Conservation (phyloP, 208 protist species). For the Leishmania turanica region DNA sequence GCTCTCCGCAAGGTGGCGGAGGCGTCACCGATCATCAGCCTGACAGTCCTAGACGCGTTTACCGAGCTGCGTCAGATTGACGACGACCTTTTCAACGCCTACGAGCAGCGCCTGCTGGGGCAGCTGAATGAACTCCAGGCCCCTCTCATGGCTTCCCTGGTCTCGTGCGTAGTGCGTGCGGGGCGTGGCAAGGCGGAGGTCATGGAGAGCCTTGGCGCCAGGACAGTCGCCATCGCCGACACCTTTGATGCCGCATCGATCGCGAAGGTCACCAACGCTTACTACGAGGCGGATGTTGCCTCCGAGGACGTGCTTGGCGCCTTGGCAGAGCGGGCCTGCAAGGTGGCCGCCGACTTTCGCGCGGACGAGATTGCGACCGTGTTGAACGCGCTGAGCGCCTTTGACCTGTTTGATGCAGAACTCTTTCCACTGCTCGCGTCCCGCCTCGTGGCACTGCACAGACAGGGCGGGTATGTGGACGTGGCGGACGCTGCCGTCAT, state of each 20-base stretch:
- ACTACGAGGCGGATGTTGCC: constrained; percentile 62
- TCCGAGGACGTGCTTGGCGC: constrained; percentile 86
- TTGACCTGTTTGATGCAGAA: constrained; percentile 91
- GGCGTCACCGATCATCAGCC: constrained; percentile 60
- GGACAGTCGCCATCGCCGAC: constrained; percentile 52
- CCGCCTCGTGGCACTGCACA: constrained; percentile 57
- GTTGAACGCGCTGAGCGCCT: constrained; percentile 74
- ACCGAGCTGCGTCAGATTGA: constrained; percentile 77
- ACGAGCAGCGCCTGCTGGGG: constrained; percentile 71
- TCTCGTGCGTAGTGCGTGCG: constrained; percentile 62
- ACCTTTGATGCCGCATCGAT: constrained; percentile 83
- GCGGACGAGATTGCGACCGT: constrained; percentile 72
- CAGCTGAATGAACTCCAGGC: constrained; percentile 55
- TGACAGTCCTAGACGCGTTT: constrained; percentile 86
- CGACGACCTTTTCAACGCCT: constrained; percentile 67
- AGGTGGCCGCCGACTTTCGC: constrained; percentile 74
- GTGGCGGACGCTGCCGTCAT: constrained; percentile 65
- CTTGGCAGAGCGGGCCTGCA: constrained; percentile 86
- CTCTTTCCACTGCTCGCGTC: constrained; percentile 89
- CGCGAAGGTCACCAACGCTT: constrained; percentile 74
- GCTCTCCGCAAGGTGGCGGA: constrained; percentile 50
- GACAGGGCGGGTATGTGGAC: constrained; percentile 64
- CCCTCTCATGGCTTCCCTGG: constrained; percentile 73
- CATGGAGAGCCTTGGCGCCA: constrained; percentile 65
- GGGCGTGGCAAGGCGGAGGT: constrained; percentile 42